Evolutionary conservation across 73 alveolate genomes (phyloP).

Genomic region (Tetrahymena malaccensis): DNA sequence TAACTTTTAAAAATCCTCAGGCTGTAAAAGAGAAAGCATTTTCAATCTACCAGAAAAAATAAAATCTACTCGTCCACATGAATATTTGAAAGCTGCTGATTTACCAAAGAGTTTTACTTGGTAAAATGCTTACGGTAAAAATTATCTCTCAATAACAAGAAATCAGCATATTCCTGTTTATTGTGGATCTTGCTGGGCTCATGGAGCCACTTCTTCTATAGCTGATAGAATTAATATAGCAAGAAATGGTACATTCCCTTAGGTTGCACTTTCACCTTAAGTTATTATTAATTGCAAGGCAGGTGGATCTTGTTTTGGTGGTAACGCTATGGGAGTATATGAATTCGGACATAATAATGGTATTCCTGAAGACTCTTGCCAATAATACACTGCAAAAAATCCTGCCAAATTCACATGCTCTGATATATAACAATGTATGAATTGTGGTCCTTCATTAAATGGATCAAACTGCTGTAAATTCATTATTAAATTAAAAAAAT

Average conservation of each 20-base stretch:
- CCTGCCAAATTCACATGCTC: neutral
- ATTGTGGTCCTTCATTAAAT: neutral
- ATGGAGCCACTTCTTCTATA: conserved; percentile 69
- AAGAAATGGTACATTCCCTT: conserved; percentile 49
- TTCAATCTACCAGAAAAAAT: conserved; percentile 6
- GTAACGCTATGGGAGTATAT: conserved; percentile 64
- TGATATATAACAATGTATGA: conserved; percentile 9
- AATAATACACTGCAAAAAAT: conserved; percentile 49
- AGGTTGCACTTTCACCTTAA: conserved; percentile 54
- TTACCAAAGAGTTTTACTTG: conserved; percentile 58
- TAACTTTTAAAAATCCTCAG: neutral
- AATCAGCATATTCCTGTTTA: conserved; percentile 66
- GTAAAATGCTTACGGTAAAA: conserved; percentile 53
- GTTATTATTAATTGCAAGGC: conserved; percentile 68
- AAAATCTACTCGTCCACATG: conserved; percentile 33
- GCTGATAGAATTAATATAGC: conserved; percentile 83
- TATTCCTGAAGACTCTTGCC: conserved; percentile 68
- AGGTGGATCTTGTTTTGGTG: conserved; percentile 83
- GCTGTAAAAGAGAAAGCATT: conserved; percentile 8
- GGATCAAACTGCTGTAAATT: neutral
- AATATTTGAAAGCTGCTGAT: conserved; percentile 5
- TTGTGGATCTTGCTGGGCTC: conserved; percentile 90
- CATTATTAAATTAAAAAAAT: neutral
- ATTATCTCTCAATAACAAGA: conserved; percentile 64
- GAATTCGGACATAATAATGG: conserved; percentile 53